Evolutionary conservation across 1,139 yeast genomes (phyloP).

Genomic region (Yamadazyma diddensiae): DNA sequence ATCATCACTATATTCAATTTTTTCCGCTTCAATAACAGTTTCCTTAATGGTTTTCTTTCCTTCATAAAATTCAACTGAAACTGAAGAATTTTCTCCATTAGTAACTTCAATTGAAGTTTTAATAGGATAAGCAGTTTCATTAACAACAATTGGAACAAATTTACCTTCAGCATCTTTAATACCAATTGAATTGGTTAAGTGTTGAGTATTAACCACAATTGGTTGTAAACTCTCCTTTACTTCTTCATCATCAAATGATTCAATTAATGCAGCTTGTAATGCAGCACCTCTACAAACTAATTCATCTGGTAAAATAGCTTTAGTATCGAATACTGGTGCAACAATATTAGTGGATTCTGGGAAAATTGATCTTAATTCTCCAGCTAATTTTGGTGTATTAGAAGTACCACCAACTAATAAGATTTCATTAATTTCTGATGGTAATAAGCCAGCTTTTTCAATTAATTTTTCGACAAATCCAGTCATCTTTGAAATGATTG

Average conservation of each 20-base stretch:
- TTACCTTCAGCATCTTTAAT: conserved; percentile 69
- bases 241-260: conserved; percentile 83
- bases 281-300: conserved; percentile 95
- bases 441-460: conserved; percentile 79
- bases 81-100: conserved; percentile 60
- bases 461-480: conserved; percentile 73
- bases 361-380: conserved; percentile 70
- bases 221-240: conserved; percentile 83
- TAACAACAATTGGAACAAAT: conserved; percentile 71
- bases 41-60: conserved; percentile 80
- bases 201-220: conserved; percentile 85
- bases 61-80: conserved; percentile 73
- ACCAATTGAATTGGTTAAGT: conserved; percentile 82
- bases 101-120: conserved; percentile 70
- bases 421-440: conserved; percentile 86
- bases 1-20: conserved; percentile 31
- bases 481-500: conserved; percentile 71
- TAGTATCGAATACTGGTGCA: conserved; percentile 74
- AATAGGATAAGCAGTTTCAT: conserved; percentile 91
- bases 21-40: conserved; percentile 66
- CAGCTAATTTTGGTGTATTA: conserved; percentile 85
- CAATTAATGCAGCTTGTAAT: conserved; percentile 87
- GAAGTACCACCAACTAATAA: conserved; percentile 93
- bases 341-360: conserved; percentile 75
- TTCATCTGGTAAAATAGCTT: conserved; percentile 87